These are phyloP conservation scores for Nemania bipapillata DNA, from an alignment of 2,329 filamentous ascomycete genomes.

Conservation along the genomic window DNA sequence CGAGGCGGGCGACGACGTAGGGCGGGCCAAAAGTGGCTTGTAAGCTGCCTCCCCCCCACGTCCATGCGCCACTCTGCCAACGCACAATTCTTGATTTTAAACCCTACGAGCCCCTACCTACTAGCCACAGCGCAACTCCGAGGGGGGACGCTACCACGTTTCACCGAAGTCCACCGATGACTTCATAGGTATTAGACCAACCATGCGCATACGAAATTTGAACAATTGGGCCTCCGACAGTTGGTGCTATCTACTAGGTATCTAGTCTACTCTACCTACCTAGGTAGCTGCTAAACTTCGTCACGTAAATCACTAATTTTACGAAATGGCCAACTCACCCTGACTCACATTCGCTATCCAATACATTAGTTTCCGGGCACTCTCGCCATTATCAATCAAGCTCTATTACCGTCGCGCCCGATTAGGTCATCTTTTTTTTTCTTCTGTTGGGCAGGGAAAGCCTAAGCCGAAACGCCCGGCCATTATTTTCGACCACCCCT, in stretches of 20 bases:
- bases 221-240: background rate
- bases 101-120: constrained; percentile 21
- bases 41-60: constrained; percentile 36
- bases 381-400: constrained; percentile 19
- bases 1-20: constrained; percentile 28
- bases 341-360: constrained; percentile 29
- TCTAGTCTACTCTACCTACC: too few species aligned
- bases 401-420: constrained; percentile 3
- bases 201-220: background rate
- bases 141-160: constrained; percentile 29
- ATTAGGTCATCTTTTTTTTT: constrained; percentile 25
- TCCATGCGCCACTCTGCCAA: constrained; percentile 30
- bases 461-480: constrained; percentile 23
- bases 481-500: constrained; percentile 3
- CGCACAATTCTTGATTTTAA: background rate
- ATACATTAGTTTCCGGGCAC: constrained; percentile 14
- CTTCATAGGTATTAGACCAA: constrained; percentile 28
- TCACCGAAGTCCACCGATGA: constrained; percentile 25
- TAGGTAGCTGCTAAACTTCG: too few species aligned
- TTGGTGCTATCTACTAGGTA: background rate
- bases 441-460: constrained; percentile 29
- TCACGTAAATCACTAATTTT: background rate
- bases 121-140: constrained; percentile 33
- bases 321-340: constrained; percentile 30
- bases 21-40: constrained; percentile 33